These are phyloP conservation scores for Xylaria sp. DNA, from an alignment of 2,329 filamentous ascomycete genomes.

Conservation along the genomic window DNA sequence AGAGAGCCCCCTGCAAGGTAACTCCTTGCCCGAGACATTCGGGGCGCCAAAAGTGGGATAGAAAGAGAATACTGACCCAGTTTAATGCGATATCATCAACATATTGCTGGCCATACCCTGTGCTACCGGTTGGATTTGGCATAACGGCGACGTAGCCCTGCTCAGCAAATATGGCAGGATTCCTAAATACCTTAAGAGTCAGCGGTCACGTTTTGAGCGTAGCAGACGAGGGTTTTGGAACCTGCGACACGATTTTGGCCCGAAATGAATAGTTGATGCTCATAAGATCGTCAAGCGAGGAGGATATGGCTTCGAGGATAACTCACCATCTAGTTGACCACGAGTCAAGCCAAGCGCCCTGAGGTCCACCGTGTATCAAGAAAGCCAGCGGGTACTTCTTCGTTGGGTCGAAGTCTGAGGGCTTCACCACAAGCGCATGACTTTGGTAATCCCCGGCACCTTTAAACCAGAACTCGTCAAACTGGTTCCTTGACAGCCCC, in stretches of 20 bases:
- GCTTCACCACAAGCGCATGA: constrained; percentile 73
- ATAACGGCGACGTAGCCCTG: constrained; percentile 84
- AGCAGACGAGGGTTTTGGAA: too few species aligned
- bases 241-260: too few species aligned
- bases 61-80: constrained; percentile 56
- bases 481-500: constrained; percentile 67
- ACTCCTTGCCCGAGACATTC: not conserved
- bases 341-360: constrained; percentile 74
- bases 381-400: constrained; percentile 82
- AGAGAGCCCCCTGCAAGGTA: not conserved
- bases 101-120: constrained; percentile 79
- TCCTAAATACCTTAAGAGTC: too few species aligned
- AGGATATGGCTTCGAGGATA: too few species aligned
- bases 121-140: constrained; percentile 83
- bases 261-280: too few species aligned
- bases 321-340: constrained; percentile 78
- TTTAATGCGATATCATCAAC: constrained; percentile 77
- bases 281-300: too few species aligned
- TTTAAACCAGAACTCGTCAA: constrained; percentile 71
- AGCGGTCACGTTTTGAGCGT: too few species aligned
- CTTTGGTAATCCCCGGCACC: constrained; percentile 68
- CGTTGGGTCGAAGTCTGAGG: constrained; percentile 67
- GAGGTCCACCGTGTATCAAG: constrained; percentile 83
- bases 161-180: constrained; percentile 83
- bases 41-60: not conserved